A percentile compares a stretch with the other conserved stretches of the same genome.
Conservation (phyloP, 2,329 filamentous ascomycete species). For the Elsinoe necatrix region DNA sequence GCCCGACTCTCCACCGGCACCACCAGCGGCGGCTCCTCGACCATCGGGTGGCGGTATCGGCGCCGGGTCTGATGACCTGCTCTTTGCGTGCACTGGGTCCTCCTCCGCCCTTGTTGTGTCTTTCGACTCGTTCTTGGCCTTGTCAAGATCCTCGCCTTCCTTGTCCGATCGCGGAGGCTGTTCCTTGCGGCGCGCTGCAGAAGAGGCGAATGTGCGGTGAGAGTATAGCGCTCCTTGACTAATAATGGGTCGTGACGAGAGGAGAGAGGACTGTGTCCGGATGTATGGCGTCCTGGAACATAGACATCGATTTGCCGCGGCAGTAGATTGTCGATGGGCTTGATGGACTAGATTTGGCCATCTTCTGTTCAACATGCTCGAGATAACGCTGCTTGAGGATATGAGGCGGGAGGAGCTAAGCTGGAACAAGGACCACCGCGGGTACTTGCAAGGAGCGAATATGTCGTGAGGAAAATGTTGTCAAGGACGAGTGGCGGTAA, state of each 20-base stretch:
- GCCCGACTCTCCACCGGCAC: slow-evolving; percentile 41
- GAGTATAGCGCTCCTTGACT: slow-evolving; percentile 20
- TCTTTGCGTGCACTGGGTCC: neutral
- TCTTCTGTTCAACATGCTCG: slow-evolving; percentile 41
- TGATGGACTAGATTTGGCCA: slow-evolving; percentile 49
- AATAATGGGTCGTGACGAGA: slow-evolving; percentile 19
- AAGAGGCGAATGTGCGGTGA: slow-evolving; percentile 34
- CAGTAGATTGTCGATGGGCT: slow-evolving; percentile 25
- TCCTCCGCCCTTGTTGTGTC: slow-evolving; percentile 45
- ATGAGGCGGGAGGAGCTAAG: neutral
- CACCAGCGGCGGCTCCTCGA: slow-evolving; percentile 52
- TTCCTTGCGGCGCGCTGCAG: slow-evolving; percentile 46
- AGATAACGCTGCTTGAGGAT: neutral
- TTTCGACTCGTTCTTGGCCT: slow-evolving; percentile 40
- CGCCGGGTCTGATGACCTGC: slow-evolving; percentile 18
- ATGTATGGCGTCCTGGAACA: slow-evolving; percentile 21
- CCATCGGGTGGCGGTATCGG: slow-evolving; percentile 43
- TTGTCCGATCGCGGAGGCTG: slow-evolving; percentile 42
- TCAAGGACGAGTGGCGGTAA: neutral
- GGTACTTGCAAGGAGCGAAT: neutral
- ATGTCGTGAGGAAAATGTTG: neutral
- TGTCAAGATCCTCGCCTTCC: slow-evolving; percentile 33
- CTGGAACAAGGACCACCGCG: neutral
- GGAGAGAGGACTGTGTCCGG: slow-evolving; percentile 14
- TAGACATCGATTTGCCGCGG: slow-evolving; percentile 22